Conservation (phyloP, 345 rosid species). For the Zanthoxylum bungeanum region DNA sequence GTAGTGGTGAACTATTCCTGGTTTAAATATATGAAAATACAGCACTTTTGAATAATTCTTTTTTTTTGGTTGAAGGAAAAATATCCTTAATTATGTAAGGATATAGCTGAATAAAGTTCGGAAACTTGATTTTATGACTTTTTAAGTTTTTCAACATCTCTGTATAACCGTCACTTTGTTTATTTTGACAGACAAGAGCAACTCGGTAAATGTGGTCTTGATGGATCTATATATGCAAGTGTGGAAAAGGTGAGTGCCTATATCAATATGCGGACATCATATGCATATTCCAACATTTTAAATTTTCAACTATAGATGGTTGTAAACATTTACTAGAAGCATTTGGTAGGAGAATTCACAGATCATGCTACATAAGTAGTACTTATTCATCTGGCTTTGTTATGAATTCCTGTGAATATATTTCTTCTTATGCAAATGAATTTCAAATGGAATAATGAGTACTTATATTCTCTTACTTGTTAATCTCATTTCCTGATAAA, state of each 20-base stretch:
- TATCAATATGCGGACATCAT: neutral
- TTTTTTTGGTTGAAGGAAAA: too few relatives aligned
- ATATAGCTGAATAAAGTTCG: neutral
- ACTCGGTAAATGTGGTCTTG: slow-evolving; percentile 53
- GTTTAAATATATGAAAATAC: neutral
- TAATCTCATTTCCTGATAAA: neutral
- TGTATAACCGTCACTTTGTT: neutral
- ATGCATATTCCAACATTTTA: neutral
- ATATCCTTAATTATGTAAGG: neutral
- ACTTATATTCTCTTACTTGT: neutral
- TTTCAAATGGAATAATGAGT: neutral
- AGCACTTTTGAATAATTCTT: neutral
- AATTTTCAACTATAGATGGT: neutral
- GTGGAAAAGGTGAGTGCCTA: slow-evolving; percentile 39
- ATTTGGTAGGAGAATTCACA: neutral
- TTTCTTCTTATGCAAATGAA: neutral
- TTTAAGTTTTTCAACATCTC: neutral
- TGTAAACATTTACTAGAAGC: neutral
- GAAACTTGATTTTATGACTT: neutral
- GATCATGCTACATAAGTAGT: neutral
- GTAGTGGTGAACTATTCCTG: neutral
- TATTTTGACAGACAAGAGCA: slow-evolving; percentile 45
- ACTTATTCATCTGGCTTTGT: neutral
- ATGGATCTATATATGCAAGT: slow-evolving; percentile 47
- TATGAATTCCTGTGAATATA: neutral